Percentiles rank a stretch among this genome's conserved stretches.
Conservation (phyloP, 495 filamentous ascomycete species). For the Tuber calosporum region DNA sequence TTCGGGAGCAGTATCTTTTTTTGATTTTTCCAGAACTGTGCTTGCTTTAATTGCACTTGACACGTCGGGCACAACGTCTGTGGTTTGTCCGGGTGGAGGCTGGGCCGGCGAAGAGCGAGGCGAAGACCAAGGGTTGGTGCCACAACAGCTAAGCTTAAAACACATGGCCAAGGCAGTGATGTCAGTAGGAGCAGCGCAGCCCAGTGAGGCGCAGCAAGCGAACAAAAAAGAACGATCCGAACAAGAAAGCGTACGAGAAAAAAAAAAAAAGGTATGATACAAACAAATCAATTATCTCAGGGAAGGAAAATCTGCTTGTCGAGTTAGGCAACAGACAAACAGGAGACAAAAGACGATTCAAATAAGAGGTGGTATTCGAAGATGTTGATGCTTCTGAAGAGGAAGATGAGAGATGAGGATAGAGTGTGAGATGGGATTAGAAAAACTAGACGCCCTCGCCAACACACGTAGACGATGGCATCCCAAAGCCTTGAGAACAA, state of each 20-base stretch:
- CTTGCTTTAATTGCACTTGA: not conserved
- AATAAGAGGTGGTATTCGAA: not conserved
- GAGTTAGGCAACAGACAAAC: not conserved
- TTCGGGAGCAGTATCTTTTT: not conserved
- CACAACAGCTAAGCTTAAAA: conserved; percentile 29
- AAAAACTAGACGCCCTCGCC: not conserved
- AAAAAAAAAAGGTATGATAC: conserved; percentile 1
- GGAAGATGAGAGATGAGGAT: conserved; percentile 2
- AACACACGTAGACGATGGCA: not conserved
- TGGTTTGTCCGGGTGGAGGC: conserved; percentile 7
- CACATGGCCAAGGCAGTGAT: conserved; percentile 15
- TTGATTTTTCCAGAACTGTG: not conserved
- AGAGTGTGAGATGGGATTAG: not conserved
- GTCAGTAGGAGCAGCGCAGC: conserved; percentile 12
- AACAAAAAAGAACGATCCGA: conserved; percentile 9
- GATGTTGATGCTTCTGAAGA: not conserved
- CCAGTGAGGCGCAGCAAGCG: not conserved
- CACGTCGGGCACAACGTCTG: conserved; percentile 5
- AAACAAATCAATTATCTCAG: not conserved
- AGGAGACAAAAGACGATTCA: not conserved
- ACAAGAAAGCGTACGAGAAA: conserved; percentile 9
- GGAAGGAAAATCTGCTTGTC: not conserved
- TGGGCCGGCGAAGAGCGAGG: not conserved
- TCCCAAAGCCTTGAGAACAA: not conserved
- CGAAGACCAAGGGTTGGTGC: conserved; percentile 10